Evolutionary conservation across 2,329 filamentous ascomycete species (phyloP), one percentile per base, ranked within the genome.

Genomic region (Herpomyces periplanetae): DNA sequence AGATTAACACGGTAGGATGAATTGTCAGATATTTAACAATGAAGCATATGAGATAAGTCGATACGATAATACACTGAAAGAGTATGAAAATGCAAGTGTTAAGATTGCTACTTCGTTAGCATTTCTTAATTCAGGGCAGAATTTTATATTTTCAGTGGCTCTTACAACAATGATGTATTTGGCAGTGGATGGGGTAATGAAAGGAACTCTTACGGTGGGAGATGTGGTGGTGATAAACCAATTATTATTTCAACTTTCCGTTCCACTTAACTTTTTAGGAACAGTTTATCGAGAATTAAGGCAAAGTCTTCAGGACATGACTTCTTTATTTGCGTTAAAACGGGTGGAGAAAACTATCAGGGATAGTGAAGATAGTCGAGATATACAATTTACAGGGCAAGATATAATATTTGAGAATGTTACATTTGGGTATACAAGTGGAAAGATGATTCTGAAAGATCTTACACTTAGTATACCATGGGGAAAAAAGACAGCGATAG

Each of bases 201-300:
- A 44, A 3, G 75, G 75, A 7, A 44, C 47, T 4, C 42, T 96
- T 30, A 88, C 75, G 0, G 73, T 96, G 7, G 80, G 80, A 23
- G 84, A 96, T 34, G 48, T 96, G 13, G 80, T 96, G 34, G 84
- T 96, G 68, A 69, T 96, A 28, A 96, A 96, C 37, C 80, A 91
- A 44, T 58, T 96, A 8, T 73, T 96, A 23, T 96, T 96, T 41
- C 80, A 96, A 40, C 58, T 96, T 4, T 88, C 71, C 0, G 69
- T 96, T 3, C 80, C 80, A 0, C 51, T 96, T 24, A 96, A 96
- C 45, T 96, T 96, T 39, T 47, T 96, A 3, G 80, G 80, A n/a
- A 85, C 71, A 7, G 75, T 96, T 6, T 96, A 96, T 36, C 63
- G 80, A 29, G 80, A 96, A 41, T 50, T 96, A 20, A 54, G 80